Percentiles rank a stretch among this genome's conserved stretches.
phyloP scores from a whole-genome alignment of 1,139 yeast species.

The Meyerozyma carpophila region DNA sequence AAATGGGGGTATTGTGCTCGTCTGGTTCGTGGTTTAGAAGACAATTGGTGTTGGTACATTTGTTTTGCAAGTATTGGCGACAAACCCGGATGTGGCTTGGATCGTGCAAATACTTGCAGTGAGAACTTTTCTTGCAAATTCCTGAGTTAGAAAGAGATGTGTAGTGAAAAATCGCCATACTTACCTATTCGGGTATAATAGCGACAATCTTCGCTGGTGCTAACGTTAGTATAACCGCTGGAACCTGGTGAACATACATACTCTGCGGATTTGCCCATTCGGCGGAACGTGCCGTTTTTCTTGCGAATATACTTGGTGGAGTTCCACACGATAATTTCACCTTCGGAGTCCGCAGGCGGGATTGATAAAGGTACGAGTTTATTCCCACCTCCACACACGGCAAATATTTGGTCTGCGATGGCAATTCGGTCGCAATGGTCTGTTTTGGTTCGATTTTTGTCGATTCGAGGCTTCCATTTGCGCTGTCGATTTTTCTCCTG shows the following conservation, averaged over 20 bases:
- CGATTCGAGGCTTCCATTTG: conserved; percentile 10
- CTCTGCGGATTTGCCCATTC: conserved; percentile 3
- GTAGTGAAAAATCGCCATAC: conserved; percentile 17
- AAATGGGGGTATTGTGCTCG: conserved; percentile 62
- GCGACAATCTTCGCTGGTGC: conserved; percentile 26
- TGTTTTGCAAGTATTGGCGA: conserved; percentile 38
- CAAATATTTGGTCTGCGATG: conserved; percentile 28
- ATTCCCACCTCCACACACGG: conserved; percentile 29
- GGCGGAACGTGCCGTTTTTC: conserved; percentile 23
- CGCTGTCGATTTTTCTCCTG: conserved; percentile 10
- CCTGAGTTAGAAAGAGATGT: conserved; percentile 28
- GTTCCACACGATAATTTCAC: conserved; percentile 25
- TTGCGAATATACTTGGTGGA: conserved; percentile 19
- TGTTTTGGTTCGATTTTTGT: conserved; percentile 21
- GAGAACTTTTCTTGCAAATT: conserved; percentile 45
- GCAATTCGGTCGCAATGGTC: conserved; percentile 34
- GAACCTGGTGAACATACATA: conserved; percentile 2
- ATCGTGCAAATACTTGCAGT: conserved; percentile 56
- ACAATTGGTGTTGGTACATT: conserved; percentile 49
- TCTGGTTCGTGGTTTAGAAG: conserved; percentile 51
- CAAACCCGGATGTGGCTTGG: conserved; percentile 50
- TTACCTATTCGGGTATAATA: conserved; percentile 37
- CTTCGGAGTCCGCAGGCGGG: conserved; percentile 6
- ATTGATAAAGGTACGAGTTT: conserved; percentile 25
- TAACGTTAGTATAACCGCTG: conserved; percentile 12